These are phyloP conservation scores for Salicornia ramosissima DNA, from an alignment of 148 eudicot genomes.

Conservation along the genomic window DNA sequence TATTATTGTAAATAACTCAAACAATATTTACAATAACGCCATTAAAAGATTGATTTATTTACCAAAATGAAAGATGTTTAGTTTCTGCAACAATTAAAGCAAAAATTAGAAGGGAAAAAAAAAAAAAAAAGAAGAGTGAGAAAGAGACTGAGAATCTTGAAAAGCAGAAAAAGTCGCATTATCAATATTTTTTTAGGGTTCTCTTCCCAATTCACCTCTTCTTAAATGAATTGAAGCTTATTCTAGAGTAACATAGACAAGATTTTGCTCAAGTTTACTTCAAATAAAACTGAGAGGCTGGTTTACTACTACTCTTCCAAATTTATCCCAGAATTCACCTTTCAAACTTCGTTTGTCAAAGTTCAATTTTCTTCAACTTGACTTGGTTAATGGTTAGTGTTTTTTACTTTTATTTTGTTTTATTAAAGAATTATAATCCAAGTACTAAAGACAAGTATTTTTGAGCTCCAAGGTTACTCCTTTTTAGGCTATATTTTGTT, in stretches of 20 bases:
- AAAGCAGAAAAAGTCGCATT: not conserved
- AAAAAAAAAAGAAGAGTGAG: not conserved
- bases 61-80: too few relatives aligned
- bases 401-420: not conserved
- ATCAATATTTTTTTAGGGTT: slow-evolving; percentile 12
- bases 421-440: slow-evolving; percentile 18
- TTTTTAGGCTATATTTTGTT: slow-evolving; percentile 7
- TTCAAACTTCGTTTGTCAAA: not conserved
- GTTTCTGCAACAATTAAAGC: too few relatives aligned
- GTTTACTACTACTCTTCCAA: not conserved
- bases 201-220: slow-evolving; percentile 1
- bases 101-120: too few relatives aligned
- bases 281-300: not conserved
- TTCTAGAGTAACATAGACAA: not conserved
- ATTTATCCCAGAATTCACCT: not conserved
- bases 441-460: slow-evolving; percentile 10
- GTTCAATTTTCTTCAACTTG: slow-evolving; percentile 6
- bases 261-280: slow-evolving; percentile 12
- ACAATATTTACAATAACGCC: too few relatives aligned
- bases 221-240: slow-evolving; percentile 10
- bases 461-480: slow-evolving; percentile 4
- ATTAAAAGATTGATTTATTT: too few relatives aligned
- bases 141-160: slow-evolving; percentile 13
- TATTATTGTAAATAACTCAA: too few relatives aligned
- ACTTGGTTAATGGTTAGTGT: not conserved